Evolutionary conservation across 352 stramenopile genomes (phyloP), one percentile per base, ranked within the genome.

Genomic region (Lagenidium giganteum): DNA sequence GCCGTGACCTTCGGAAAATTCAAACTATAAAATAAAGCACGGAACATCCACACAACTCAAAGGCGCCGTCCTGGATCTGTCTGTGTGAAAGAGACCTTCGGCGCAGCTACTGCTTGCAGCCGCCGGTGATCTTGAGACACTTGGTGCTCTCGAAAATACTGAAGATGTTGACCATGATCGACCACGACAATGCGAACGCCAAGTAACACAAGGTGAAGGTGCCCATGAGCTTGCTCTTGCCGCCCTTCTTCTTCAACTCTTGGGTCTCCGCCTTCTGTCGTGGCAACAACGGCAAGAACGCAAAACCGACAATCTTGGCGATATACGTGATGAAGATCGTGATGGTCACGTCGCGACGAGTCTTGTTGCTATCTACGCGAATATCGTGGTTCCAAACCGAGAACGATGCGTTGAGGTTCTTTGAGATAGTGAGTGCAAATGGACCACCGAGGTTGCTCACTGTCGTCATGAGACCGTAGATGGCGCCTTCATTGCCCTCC

Each of bases 401-500:
- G 36, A 80, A 77, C 29, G 55, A 48, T 13, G 62, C 58, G 26
- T 74, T 66, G 17, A 77, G 48, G 30, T 69, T 64, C 38, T 80
- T 80, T 36, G 65, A 70, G 40, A 71, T 38, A 2, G 60, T 79
- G 14, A 68, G 47, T 14, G 57, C 64, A 36, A 83, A 74, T 0
- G 64, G 60, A 3, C 54, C 50, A 9, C 61, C 61, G 13, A 79
- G 31, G 29, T 79, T 83, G 35, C 44, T 60, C 22, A 79, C 64
- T 8, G 70, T 79, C 14, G 70, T 83, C 24, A 79, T 28, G 13
- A 83, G 30, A 5, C 67, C 67, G 41, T 79, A 83, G 30, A 79
- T 66, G 4, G 66, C 65, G 38, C 64, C 70, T 67, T 83, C 70
- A 29, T 77, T 74, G 25, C 70, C 70, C 13, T 62, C 40, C 11